A percentile compares a stretch with the other conserved stretches of the same genome.
Conservation (phyloP, 2,329 filamentous ascomycete species). For the Thelonectria olida region DNA sequence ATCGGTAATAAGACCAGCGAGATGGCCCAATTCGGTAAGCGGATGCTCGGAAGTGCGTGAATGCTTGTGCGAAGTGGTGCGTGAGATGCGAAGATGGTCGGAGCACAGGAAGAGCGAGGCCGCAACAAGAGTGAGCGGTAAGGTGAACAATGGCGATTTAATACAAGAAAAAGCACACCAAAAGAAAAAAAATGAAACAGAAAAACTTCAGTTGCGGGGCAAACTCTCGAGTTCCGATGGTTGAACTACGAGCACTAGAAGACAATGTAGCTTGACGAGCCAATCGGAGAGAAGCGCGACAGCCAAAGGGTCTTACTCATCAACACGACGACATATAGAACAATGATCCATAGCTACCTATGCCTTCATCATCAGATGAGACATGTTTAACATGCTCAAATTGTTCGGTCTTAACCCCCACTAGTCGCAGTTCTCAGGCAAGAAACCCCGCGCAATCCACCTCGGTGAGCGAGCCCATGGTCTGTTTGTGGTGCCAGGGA, state of each 20-base stretch:
- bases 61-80: background rate
- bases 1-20: slow-evolving; percentile 11
- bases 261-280: background rate
- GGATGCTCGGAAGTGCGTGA: background rate
- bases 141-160: background rate
- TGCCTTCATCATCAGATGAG: too few species aligned
- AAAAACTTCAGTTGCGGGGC: too few species aligned
- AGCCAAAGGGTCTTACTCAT: too few species aligned
- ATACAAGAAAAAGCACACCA: too few species aligned
- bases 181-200: background rate
- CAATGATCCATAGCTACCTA: too few species aligned
- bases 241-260: too few species aligned
- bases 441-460: background rate
- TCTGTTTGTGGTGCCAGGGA: background rate
- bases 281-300: background rate
- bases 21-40: slow-evolving; percentile 7
- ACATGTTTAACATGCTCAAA: too few species aligned
- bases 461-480: background rate
- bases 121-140: background rate
- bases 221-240: too few species aligned
- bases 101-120: background rate
- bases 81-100: background rate
- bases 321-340: too few species aligned
- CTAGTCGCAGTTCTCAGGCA: too few species aligned
- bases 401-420: too few species aligned